These are phyloP conservation scores for Toxoplasma gondii DNA, from an alignment of 169 alveolate genomes.

Conservation along the genomic window DNA sequence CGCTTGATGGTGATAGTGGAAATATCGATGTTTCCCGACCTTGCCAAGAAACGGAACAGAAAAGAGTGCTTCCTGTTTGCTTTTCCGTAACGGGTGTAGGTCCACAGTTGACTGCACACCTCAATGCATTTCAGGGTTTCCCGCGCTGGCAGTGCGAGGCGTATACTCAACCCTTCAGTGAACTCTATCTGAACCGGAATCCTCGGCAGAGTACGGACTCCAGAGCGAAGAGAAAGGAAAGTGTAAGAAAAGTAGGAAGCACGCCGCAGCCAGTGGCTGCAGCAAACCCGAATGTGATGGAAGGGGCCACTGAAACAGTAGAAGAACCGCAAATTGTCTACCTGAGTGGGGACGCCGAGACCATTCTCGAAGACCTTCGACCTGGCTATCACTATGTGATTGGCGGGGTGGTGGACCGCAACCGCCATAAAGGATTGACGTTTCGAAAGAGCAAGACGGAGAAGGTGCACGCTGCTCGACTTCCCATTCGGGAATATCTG, in stretches of 20 bases:
- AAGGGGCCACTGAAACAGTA: not conserved
- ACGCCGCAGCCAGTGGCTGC: not conserved
- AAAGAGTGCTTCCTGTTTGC: not conserved
- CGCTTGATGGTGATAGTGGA: too few relatives aligned
- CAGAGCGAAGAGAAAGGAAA: not conserved
- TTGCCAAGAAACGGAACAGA: too few relatives aligned
- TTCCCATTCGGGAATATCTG: conserved; percentile 74
- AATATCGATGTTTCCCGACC: too few relatives aligned
- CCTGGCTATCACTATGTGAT: conserved; percentile 71
- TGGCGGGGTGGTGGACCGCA: conserved; percentile 81
- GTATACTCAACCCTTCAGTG: not conserved
- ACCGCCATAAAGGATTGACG: conserved; percentile 74
- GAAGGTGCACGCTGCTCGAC: conserved; percentile 70
- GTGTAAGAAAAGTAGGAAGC: too few relatives aligned
- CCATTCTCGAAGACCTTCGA: conserved; percentile 18
- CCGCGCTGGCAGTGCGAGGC: conserved; percentile 7
- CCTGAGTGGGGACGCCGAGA: conserved; percentile 55
- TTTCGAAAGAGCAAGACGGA: conserved; percentile 59
- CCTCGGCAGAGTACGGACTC: not conserved
- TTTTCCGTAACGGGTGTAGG: not conserved
- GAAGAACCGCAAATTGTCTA: not conserved
- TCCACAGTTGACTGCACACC: not conserved
- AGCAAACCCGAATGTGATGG: not conserved
- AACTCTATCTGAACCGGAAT: not conserved
- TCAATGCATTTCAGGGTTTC: not conserved